Conservation (phyloP, 371 early-diverging fungal species). For the Rhizopus delemar region DNA sequence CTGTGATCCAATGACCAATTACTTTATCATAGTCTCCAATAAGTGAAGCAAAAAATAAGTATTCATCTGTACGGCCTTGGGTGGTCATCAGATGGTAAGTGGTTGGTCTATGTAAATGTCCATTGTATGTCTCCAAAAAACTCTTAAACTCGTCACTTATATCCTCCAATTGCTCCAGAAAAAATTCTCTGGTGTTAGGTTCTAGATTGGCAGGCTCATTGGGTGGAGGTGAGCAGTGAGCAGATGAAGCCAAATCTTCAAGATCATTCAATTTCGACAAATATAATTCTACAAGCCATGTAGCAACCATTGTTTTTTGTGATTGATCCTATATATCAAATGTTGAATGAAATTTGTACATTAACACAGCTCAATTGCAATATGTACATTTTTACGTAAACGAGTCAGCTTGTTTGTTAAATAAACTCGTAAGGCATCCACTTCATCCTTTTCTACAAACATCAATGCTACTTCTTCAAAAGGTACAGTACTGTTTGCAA, state of each 20-base stretch:
- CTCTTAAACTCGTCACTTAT: slow-evolving; percentile 70
- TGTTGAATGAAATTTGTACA: neutral
- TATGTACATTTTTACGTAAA: slow-evolving; percentile 60
- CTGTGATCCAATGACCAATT: slow-evolving; percentile 78
- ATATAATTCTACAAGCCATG: slow-evolving; percentile 89
- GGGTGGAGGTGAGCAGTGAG: slow-evolving; percentile 34
- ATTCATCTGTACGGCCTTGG: slow-evolving; percentile 79
- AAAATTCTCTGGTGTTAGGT: slow-evolving; percentile 30
- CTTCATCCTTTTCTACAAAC: slow-evolving; percentile 77
- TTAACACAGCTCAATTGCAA: neutral
- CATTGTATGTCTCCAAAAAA: slow-evolving; percentile 70
- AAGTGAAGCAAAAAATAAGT: slow-evolving; percentile 78
- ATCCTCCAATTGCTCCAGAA: slow-evolving; percentile 52
- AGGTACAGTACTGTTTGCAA: slow-evolving; percentile 76
- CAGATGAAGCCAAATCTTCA: slow-evolving; percentile 62
- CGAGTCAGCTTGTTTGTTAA: slow-evolving; percentile 70
- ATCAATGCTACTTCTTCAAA: slow-evolving; percentile 88
- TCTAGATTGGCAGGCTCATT: slow-evolving; percentile 27
- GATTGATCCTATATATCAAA: slow-evolving; percentile 81
- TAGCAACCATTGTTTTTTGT: slow-evolving; percentile 80
- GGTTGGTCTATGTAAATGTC: slow-evolving; percentile 63
- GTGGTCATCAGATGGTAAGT: slow-evolving; percentile 77
- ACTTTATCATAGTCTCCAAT: slow-evolving; percentile 84
- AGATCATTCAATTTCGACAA: slow-evolving; percentile 73
- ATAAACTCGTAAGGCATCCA: slow-evolving; percentile 76